phyloP scores from a whole-genome alignment of 1,139 yeast genomes.

The Pichia sp. region DNA sequence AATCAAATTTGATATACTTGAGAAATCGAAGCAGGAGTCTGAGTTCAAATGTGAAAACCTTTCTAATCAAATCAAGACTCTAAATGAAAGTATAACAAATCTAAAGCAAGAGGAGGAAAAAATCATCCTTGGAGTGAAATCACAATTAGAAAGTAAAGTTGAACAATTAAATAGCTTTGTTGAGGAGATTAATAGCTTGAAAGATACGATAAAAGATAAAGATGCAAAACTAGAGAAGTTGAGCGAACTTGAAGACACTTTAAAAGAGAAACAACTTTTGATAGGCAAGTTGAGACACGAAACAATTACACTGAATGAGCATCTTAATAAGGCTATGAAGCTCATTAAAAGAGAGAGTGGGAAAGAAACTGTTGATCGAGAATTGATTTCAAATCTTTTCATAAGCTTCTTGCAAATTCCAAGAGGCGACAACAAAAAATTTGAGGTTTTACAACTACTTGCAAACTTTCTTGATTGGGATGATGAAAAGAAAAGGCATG shows the following conservation, averaged over 20 bases:
- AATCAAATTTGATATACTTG: constrained; percentile 18
- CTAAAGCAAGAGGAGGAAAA: constrained; percentile 24
- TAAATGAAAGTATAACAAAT: constrained; percentile 22
- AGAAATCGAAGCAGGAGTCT: neutral
- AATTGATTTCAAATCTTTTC: constrained; percentile 75
- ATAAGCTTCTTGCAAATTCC: constrained; percentile 83
- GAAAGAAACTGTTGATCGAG: constrained; percentile 76
- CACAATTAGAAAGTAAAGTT: constrained; percentile 10
- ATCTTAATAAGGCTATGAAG: constrained; percentile 81
- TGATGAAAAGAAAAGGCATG: constrained; percentile 70
- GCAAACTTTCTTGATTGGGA: constrained; percentile 86
- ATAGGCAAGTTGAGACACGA: constrained; percentile 92
- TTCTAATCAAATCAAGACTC: constrained; percentile 13
- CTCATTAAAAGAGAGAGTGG: constrained; percentile 69
- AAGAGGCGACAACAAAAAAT: constrained; percentile 88
- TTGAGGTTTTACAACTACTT: constrained; percentile 80
- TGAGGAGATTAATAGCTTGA: constrained; percentile 18
- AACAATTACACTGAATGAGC: constrained; percentile 91
- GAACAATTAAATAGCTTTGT: constrained; percentile 16
- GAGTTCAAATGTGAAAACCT: constrained; percentile 11
- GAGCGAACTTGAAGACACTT: constrained; percentile 37
- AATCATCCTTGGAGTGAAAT: constrained; percentile 5
- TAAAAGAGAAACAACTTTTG: constrained; percentile 67
- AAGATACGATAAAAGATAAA: constrained; percentile 17
- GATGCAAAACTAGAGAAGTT: constrained; percentile 31